These are phyloP conservation scores for Sarocladium brachiariae DNA, from an alignment of 2,329 filamentous ascomycete genomes.

Conservation along the genomic window DNA sequence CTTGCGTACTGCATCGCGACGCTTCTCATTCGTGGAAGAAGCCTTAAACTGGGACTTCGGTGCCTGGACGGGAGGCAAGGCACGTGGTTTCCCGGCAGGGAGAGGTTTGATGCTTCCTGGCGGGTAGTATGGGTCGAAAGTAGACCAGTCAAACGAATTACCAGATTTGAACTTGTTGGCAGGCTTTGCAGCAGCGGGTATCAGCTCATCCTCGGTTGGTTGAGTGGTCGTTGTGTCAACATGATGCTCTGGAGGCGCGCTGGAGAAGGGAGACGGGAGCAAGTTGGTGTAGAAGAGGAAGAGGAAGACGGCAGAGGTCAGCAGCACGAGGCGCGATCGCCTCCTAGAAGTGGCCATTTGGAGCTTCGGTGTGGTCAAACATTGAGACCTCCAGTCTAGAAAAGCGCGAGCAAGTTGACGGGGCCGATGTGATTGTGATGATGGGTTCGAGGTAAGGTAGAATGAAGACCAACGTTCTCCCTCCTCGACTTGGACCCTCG, in stretches of 20 bases:
- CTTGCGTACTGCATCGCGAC: slow-evolving; percentile 10
- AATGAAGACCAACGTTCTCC: no score
- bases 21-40: slow-evolving; percentile 8
- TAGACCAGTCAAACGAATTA: slow-evolving; percentile 11
- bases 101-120: slow-evolving; percentile 12
- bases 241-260: neutral
- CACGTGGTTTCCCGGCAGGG: slow-evolving; percentile 4
- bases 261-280: neutral
- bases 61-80: slow-evolving; percentile 12
- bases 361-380: slow-evolving; percentile 1
- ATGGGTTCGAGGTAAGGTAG: neutral
- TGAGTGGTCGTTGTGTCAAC: slow-evolving; percentile 1
- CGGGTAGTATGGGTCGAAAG: slow-evolving; percentile 10
- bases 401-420: neutral
- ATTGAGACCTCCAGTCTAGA: neutral
- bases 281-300: slow-evolving; percentile 7
- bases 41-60: slow-evolving; percentile 10
- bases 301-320: slow-evolving; percentile 6
- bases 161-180: slow-evolving; percentile 8
- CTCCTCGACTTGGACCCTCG: neutral
- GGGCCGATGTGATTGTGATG: neutral
- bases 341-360: slow-evolving; percentile 5
- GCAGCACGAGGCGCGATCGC: slow-evolving; percentile 7
- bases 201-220: slow-evolving; percentile 5
- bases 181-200: slow-evolving; percentile 6